A percentile compares a stretch with the other conserved stretches of the same genome.
Evolutionary conservation across 352 stramenopile genomes (phyloP).

Genomic region (Globisporangium okanoganense): DNA sequence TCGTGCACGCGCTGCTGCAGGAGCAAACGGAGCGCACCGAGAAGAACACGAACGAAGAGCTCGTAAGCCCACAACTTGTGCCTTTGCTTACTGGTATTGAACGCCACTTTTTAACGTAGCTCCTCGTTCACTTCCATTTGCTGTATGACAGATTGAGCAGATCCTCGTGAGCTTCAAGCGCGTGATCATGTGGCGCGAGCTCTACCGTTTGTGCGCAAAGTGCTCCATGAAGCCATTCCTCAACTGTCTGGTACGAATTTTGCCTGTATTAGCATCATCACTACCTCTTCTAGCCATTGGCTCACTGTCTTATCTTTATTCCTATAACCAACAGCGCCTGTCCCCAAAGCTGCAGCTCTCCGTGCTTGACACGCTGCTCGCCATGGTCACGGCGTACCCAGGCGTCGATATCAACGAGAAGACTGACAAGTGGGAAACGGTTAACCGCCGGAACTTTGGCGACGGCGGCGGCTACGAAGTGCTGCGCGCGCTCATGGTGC

Average conservation of each 20-base stretch:
- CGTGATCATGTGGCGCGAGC: slow-evolving; percentile 73
- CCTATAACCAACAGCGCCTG: slow-evolving; percentile 26
- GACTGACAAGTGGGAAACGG: slow-evolving; percentile 62
- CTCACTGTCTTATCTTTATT: neutral
- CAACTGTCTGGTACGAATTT: slow-evolving; percentile 44
- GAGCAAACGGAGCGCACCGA: slow-evolving; percentile 57
- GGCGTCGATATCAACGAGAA: slow-evolving; percentile 52
- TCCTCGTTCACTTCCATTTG: neutral
- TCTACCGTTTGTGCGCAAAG: slow-evolving; percentile 77
- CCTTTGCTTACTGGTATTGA: neutral
- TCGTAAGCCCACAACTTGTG: slow-evolving; percentile 15
- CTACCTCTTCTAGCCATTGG: neutral
- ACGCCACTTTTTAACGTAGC: neutral
- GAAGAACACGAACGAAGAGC: slow-evolving; percentile 42
- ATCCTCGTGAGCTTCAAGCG: slow-evolving; percentile 68
- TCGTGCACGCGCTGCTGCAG: slow-evolving; percentile 65
- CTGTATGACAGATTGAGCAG: slow-evolving; percentile 42
- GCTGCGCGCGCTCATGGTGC: slow-evolving; percentile 58
- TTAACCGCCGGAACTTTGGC: slow-evolving; percentile 75
- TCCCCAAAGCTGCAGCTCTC: slow-evolving; percentile 49
- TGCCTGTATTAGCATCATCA: neutral
- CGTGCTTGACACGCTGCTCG: slow-evolving; percentile 58
- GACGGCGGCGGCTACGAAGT: slow-evolving; percentile 71
- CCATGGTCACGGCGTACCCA: slow-evolving; percentile 55
- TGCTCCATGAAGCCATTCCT: slow-evolving; percentile 83